Percentiles rank a stretch among this genome's conserved stretches.
These are phyloP conservation scores for Fonsecaea pedrosoi DNA, from an alignment of 2,329 filamentous ascomycete genomes.

Conservation along the genomic window DNA sequence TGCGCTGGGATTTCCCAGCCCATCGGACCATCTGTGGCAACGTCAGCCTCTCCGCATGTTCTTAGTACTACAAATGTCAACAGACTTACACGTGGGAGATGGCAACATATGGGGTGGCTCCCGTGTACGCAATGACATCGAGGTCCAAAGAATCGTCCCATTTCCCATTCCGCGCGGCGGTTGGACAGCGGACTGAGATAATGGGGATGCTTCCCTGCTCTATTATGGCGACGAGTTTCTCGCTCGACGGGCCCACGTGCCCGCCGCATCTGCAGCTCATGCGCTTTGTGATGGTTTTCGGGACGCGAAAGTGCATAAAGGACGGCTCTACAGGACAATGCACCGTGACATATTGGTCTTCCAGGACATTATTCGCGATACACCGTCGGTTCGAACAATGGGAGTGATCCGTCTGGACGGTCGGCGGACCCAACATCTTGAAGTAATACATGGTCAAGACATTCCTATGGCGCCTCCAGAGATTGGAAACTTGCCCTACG, in stretches of 20 bases:
- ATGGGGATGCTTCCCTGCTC: neutral
- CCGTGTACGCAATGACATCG: neutral
- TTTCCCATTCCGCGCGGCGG: neutral
- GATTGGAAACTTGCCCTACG: neutral
- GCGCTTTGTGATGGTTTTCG: conserved; percentile 1
- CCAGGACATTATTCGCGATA: neutral
- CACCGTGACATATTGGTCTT: neutral
- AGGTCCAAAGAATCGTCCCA: conserved; percentile 3
- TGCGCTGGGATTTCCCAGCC: neutral
- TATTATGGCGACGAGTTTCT: conserved; percentile 5
- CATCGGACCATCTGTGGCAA: neutral
- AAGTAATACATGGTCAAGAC: conserved; percentile 3
- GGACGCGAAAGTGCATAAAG: conserved; percentile 1
- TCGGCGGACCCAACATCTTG: conserved; percentile 1
- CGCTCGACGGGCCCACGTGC: neutral
- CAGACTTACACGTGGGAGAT: conserved; percentile 12
- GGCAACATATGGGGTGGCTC: neutral
- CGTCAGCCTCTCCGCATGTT: neutral
- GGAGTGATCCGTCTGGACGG: neutral
- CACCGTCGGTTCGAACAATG: neutral
- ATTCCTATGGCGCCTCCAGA: conserved; percentile 1
- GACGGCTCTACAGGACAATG: conserved; percentile 4
- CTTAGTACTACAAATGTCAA: neutral
- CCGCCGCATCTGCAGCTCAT: conserved; percentile 4
- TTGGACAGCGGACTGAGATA: conserved; percentile 1